Conservation (phyloP, 768 basidiomycete species). For the Phaeotremella fagi region DNA sequence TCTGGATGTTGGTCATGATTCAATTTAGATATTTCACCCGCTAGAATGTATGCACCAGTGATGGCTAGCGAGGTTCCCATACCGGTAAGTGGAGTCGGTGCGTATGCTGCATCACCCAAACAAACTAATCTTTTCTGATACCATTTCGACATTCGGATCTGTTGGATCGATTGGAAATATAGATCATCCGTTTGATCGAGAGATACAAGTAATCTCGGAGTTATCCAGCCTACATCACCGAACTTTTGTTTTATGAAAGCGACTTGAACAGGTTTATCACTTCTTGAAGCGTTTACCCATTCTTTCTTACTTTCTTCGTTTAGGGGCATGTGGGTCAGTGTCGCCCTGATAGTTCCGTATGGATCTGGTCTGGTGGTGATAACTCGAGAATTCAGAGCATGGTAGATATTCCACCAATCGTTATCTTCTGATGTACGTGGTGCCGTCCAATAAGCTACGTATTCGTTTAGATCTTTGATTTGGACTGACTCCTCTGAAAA, state of each 20-base stretch:
- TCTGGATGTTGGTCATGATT: not conserved
- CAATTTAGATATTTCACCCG: conserved; percentile 25
- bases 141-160: conserved; percentile 18
- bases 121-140: conserved; percentile 18
- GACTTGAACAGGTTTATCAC: conserved; percentile 9
- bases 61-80: conserved; percentile 33
- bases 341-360: conserved; percentile 9
- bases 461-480: not conserved
- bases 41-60: conserved; percentile 33
- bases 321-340: conserved; percentile 7
- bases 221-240: conserved; percentile 20
- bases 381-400: not conserved
- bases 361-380: conserved; percentile 17
- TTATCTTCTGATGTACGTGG: conserved; percentile 10
- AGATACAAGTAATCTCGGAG: conserved; percentile 18
- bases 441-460: conserved; percentile 21
- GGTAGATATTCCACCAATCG: conserved; percentile 17
- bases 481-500: conserved; percentile 9
- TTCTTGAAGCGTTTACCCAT: not conserved
- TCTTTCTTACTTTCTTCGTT: conserved; percentile 1
- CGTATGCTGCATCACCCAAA: conserved; percentile 35
- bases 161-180: conserved; percentile 21
- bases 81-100: conserved; percentile 32
- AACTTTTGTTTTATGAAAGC: conserved; percentile 9
- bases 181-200: conserved; percentile 25